Base-by-base conservation (phyloP, 2,329 filamentous ascomycete genomes). In the Cucurbitaria berberidis region DNA sequence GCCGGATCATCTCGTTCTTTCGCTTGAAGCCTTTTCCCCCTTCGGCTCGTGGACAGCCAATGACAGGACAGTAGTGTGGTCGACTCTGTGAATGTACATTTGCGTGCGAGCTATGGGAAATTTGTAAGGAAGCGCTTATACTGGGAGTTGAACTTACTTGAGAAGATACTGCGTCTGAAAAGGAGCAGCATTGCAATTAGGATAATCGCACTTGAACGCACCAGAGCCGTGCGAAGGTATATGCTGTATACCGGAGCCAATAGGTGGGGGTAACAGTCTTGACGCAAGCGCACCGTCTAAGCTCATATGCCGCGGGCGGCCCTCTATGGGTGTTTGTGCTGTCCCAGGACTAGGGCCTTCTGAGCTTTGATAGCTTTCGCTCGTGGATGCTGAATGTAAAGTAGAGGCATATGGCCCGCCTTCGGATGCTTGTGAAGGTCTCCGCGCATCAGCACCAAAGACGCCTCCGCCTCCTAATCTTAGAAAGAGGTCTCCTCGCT, bases 131-230 rank as follows among this genome's bases (percentile, higher is more conserved):
- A 29, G 9, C 6, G 19, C 6, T 22, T 21, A 15, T 15, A 21
- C 32, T 9, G 2, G 4, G 30, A 3, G 21, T 5, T 3, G 51
- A n/a, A n/a, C 82, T 74, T 70, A 86, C 84, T 91, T 93, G 19
- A 93, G 78, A 9, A 93, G 80, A 75, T 88, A 88, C 59, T 87
- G 85, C 0, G 90, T 95, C 65, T 91, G 88, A 62, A 95, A 95
- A 0, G 90, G 86, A 26, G 81, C 75, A 1, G 90, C 89, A 32
- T 73, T 89, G 71, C 90, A 95, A 8, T 87, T 88, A 7, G 80
- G 76, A 68, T 81, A 77, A 77, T 64, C 75, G 70, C 89, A 93
- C 40, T 82, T 76, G 67, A 74, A 76, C 5, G 65, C 66, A 3
- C 68, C 68, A 15, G 64, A 43, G 7, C 64, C 61, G 54, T 69